Conservation (phyloP, 2,329 filamentous ascomycete genomes). For the Neofusicoccum kwambonambiense region DNA sequence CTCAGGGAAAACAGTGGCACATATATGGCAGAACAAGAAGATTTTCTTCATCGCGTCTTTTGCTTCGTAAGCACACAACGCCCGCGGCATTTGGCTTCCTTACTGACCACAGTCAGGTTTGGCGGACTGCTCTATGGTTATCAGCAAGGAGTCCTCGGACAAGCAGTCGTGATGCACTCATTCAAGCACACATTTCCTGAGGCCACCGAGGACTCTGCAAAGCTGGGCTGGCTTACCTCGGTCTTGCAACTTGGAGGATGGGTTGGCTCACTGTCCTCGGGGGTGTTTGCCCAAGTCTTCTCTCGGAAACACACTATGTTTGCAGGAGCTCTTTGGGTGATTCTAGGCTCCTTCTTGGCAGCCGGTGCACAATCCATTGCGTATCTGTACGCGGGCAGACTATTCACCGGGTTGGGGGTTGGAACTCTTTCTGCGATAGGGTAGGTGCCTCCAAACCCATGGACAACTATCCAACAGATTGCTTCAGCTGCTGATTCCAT, state of each 20-base stretch:
- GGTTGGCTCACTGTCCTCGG: conserved; percentile 49
- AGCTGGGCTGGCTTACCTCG: conserved; percentile 53
- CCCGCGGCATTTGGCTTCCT: not conserved
- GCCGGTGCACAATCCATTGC: conserved; percentile 40
- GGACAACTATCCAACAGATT: too few species aligned
- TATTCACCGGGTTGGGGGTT: conserved; percentile 52
- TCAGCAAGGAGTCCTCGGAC: conserved; percentile 56
- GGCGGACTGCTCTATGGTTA: conserved; percentile 56
- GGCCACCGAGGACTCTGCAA: conserved; percentile 47
- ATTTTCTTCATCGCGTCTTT: conserved; percentile 32
- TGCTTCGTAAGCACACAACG: conserved; percentile 26
- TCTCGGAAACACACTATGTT: conserved; percentile 56
- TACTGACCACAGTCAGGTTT: conserved; percentile 34
- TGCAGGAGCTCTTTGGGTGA: conserved; percentile 46
- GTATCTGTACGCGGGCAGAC: conserved; percentile 48
- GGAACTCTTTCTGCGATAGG: conserved; percentile 48
- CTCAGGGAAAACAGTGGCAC: conserved; percentile 28
- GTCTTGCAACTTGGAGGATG: conserved; percentile 53
- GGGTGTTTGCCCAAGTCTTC: conserved; percentile 51
- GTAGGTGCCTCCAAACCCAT: not conserved
- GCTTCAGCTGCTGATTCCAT: not conserved
- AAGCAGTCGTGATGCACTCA: conserved; percentile 54
- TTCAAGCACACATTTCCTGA: conserved; percentile 52
- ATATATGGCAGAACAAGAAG: conserved; percentile 30
- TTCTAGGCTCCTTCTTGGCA: conserved; percentile 43